phyloP scores from a whole-genome alignment of 164 flowering plant species.

The Annona squamosa region DNA sequence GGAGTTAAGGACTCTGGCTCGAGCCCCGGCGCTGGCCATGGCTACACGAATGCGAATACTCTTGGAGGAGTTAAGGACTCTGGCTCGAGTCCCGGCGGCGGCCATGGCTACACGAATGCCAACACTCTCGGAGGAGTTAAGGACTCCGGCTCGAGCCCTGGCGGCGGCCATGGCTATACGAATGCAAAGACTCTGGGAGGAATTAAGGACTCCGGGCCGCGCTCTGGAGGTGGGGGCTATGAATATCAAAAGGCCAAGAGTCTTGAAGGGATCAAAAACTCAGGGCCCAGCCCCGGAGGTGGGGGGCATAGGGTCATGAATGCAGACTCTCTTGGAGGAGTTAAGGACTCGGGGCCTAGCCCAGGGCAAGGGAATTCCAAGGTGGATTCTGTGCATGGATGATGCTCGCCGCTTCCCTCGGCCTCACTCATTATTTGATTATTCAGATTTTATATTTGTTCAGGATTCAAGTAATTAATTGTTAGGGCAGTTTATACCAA shows the following conservation, averaged over 20 bases:
- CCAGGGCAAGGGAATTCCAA: not conserved
- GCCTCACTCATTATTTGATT: not conserved
- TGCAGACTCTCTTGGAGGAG: not conserved
- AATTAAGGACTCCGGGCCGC: not conserved
- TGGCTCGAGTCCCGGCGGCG: conserved; percentile 1
- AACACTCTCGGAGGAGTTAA: not conserved
- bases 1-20: not conserved
- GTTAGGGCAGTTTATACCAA: too few relatives aligned
- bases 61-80: not conserved
- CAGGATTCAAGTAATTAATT: too few relatives aligned
- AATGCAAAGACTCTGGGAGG: not conserved
- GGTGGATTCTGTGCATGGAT: not conserved
- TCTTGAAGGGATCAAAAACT: not conserved
- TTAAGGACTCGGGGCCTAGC: not conserved
- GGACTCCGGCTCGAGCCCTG: not conserved
- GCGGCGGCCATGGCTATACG: not conserved
- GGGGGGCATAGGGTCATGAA: not conserved
- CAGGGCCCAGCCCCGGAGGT: not conserved
- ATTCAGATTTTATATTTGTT: too few relatives aligned
- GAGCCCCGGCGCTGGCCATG: not conserved
- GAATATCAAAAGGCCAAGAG: not conserved
- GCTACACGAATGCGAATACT: not conserved
- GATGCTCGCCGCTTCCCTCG: not conserved
- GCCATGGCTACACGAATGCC: conserved; percentile 7
- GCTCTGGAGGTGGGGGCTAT: not conserved